Evolutionary conservation across 371 early-diverging fungal genomes (phyloP).

Genomic region (Apophysomyces elegans): DNA sequence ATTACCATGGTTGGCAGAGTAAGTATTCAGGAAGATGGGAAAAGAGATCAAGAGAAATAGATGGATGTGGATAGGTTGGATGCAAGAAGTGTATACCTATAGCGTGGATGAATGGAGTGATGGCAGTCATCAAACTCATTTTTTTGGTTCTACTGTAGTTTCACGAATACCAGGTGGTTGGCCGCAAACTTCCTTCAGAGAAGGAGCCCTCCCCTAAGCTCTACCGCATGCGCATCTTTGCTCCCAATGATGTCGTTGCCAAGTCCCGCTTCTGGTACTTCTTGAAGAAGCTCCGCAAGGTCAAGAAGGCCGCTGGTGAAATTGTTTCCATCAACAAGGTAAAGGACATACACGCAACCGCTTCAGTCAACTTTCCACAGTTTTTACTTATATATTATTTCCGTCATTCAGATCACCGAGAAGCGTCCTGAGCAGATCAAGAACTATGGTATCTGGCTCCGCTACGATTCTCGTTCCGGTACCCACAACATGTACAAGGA

Average conservation of each 20-base stretch:
- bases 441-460: slow-evolving; percentile 98
- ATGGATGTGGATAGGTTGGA: neutral
- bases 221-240: slow-evolving; percentile 97
- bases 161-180: slow-evolving; percentile 56
- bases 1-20: slow-evolving; percentile 7
- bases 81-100: neutral
- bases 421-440: slow-evolving; percentile 90
- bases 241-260: slow-evolving; percentile 97
- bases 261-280: slow-evolving; percentile 99
- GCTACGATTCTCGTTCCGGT: slow-evolving; percentile 97
- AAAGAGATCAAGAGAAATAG: neutral
- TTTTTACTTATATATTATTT: neutral
- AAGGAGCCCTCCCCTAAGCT: slow-evolving; percentile 93
- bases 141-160: slow-evolving; percentile 1
- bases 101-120: neutral
- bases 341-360: neutral
- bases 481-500: slow-evolving; percentile 99
- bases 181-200: slow-evolving; percentile 90
- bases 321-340: slow-evolving; percentile 95
- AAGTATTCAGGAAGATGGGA: neutral
- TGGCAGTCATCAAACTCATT: neutral
- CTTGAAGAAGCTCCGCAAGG: slow-evolving; percentile 96
- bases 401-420: slow-evolving; percentile 77
- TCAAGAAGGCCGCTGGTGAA: slow-evolving; percentile 96
- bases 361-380: neutral